These are phyloP conservation scores for Wakefieldia striispora DNA, from an alignment of 768 basidiomycete genomes.

Conservation along the genomic window DNA sequence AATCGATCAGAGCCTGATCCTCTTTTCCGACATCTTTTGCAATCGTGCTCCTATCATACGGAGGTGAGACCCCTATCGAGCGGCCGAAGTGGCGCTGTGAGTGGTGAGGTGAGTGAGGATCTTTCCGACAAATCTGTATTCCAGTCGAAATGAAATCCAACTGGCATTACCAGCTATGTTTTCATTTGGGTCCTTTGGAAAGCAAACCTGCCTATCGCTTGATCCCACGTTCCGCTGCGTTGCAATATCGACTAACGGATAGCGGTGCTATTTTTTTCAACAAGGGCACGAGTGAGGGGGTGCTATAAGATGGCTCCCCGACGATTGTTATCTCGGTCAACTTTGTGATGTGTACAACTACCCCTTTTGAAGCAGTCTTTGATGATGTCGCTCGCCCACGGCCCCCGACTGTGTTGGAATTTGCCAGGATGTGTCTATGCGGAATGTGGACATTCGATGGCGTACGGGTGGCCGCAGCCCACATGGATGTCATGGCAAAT, in stretches of 20 bases:
- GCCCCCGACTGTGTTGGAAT: neutral
- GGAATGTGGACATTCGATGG: neutral
- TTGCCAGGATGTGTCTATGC: too few relatives aligned
- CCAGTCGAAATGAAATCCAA: neutral
- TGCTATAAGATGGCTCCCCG: constrained; percentile 41
- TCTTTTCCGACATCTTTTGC: constrained; percentile 55
- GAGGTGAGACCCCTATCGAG: constrained; percentile 71
- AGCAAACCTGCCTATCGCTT: constrained; percentile 31
- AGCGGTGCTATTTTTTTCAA: constrained; percentile 65
- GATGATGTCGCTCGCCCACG: neutral
- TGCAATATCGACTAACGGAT: constrained; percentile 75
- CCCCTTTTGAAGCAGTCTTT: neutral
- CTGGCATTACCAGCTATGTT: constrained; percentile 46
- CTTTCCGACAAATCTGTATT: neutral
- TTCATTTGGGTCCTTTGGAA: constrained; percentile 55
- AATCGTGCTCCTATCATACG: constrained; percentile 65
- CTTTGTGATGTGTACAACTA: neutral
- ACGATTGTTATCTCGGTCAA: neutral
- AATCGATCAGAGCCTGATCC: constrained; percentile 58
- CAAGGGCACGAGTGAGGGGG: constrained; percentile 64
- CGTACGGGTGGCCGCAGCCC: neutral
- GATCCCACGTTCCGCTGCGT: constrained; percentile 51
- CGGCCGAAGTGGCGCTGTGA: constrained; percentile 74
- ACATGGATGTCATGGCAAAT: neutral
- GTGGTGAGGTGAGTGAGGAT: constrained; percentile 57